phyloP scores from a whole-genome alignment of 1,284 basidiomycete species.

The Tetrapyrgos nigripes region DNA sequence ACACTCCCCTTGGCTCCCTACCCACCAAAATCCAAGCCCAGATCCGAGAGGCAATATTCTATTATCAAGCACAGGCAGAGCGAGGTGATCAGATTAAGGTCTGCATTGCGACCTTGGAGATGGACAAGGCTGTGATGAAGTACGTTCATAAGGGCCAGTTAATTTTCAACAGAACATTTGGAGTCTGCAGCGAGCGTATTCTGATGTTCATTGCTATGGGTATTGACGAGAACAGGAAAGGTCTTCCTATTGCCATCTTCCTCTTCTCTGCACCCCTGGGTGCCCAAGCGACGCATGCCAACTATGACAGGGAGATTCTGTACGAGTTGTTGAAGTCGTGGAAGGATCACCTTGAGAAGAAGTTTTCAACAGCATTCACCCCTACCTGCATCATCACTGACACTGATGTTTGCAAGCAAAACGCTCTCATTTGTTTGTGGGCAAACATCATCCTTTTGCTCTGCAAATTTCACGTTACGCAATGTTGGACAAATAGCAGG shows the following conservation, averaged over 20 bases:
- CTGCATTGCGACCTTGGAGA: slow-evolving; percentile 21
- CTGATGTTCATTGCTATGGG: slow-evolving; percentile 30
- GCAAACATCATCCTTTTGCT: slow-evolving; percentile 23
- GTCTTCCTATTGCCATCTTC: slow-evolving; percentile 28
- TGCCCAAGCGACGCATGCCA: slow-evolving; percentile 20
- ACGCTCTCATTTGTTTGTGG: slow-evolving; percentile 29
- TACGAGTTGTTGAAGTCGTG: slow-evolving; percentile 20
- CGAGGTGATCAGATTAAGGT: slow-evolving; percentile 20
- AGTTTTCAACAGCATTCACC: slow-evolving; percentile 17
- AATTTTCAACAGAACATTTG: slow-evolving; percentile 25
- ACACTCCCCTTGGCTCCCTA: background rate
- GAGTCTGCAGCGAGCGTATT: slow-evolving; percentile 22
- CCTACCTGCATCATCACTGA: slow-evolving; percentile 41
- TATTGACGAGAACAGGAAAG: slow-evolving; percentile 25
- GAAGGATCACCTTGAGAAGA: slow-evolving; percentile 11
- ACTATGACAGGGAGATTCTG: slow-evolving; percentile 26
- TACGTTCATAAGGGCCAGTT: slow-evolving; percentile 24
- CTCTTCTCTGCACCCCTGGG: slow-evolving; percentile 28
- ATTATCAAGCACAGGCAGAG: slow-evolving; percentile 10
- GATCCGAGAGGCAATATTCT: slow-evolving; percentile 3
- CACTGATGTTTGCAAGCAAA: slow-evolving; percentile 41
- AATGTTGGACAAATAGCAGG: slow-evolving; percentile 27
- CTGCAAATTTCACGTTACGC: slow-evolving; percentile 28
- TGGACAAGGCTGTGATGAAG: slow-evolving; percentile 26
- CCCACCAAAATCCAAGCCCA: background rate